Evolutionary conservation across 2,329 filamentous ascomycete genomes (phyloP).

Genomic region (Arthrobotrys sphaeroides): DNA sequence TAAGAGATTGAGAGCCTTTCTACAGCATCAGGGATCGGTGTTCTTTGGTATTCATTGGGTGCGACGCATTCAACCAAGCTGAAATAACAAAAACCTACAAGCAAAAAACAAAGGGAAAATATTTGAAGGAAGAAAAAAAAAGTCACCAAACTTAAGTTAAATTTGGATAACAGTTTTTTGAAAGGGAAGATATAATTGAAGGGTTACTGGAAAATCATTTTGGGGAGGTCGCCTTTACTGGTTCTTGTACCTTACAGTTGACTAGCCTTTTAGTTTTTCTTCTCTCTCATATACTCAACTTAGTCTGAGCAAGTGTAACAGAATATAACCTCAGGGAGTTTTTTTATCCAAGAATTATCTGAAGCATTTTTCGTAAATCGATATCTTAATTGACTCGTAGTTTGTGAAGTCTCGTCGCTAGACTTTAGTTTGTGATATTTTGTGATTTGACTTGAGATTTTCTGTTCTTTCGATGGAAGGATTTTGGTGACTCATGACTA

Average conservation of each 20-base stretch:
- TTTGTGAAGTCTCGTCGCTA: too few species aligned
- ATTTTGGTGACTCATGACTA: not conserved
- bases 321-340: constrained; percentile 40
- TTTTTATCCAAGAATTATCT: constrained; percentile 32
- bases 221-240: constrained; percentile 34
- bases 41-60: constrained; percentile 28
- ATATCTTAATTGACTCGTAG: too few species aligned
- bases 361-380: not conserved
- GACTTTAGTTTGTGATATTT: too few species aligned
- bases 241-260: constrained; percentile 41
- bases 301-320: constrained; percentile 48
- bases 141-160: constrained; percentile 26
- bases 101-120: constrained; percentile 50
- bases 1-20: not conserved
- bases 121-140: constrained; percentile 39
- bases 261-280: constrained; percentile 31
- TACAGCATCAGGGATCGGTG: constrained; percentile 30
- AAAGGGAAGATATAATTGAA: not conserved
- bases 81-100: constrained; percentile 27
- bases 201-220: constrained; percentile 26
- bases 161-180: constrained; percentile 22
- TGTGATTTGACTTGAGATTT: not conserved
- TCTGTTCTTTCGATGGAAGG: not conserved
- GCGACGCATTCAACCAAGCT: constrained; percentile 7
- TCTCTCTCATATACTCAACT: constrained; percentile 22